These are phyloP conservation scores for Brassica hybrid DNA, from an alignment of 441 rosid species.

Conservation along the genomic window DNA sequence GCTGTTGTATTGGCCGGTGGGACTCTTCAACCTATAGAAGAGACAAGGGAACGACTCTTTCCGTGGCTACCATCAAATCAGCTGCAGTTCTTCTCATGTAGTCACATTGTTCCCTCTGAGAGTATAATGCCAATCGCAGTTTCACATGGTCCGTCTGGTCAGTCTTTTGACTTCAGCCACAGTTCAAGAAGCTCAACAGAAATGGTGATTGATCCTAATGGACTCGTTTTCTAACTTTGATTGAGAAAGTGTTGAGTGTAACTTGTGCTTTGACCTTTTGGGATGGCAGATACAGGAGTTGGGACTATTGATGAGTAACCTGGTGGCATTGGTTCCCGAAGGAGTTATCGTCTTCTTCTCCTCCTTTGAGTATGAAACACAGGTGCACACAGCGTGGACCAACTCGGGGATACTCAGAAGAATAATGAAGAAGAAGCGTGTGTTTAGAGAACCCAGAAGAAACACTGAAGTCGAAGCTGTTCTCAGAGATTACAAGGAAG, in stretches of 20 bases:
- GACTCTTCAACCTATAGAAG: slow-evolving; percentile 96
- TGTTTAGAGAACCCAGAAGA: slow-evolving; percentile 91
- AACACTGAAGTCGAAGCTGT: slow-evolving; percentile 69
- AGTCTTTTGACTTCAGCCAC: slow-evolving; percentile 86
- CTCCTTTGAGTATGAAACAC: slow-evolving; percentile 86
- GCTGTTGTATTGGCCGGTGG: slow-evolving; percentile 95
- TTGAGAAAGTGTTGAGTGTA: too few species aligned
- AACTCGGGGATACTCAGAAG: slow-evolving; percentile 79
- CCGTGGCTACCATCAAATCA: slow-evolving; percentile 74
- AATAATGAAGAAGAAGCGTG: slow-evolving; percentile 72
- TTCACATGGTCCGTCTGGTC: slow-evolving; percentile 87
- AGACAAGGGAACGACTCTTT: slow-evolving; percentile 92
- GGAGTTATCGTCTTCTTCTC: slow-evolving; percentile 96
- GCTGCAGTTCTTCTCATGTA: slow-evolving; percentile 86
- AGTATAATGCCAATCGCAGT: slow-evolving; percentile 86
- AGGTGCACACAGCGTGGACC: slow-evolving; percentile 84
- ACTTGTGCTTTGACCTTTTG: too few species aligned
- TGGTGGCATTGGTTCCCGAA: slow-evolving; percentile 82
- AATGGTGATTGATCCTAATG: slow-evolving; percentile 59
- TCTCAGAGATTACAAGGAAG: slow-evolving; percentile 84
- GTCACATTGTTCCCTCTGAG: slow-evolving; percentile 88
- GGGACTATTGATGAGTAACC: slow-evolving; percentile 87
- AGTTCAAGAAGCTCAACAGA: slow-evolving; percentile 68
- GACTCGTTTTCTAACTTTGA: too few species aligned
- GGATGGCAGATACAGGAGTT: slow-evolving; percentile 79